Percentiles rank a stretch among this genome's conserved stretches.
phyloP scores from a whole-genome alignment of 2,329 filamentous ascomycete genomes.

The Rhytidhysteron rufulum region DNA sequence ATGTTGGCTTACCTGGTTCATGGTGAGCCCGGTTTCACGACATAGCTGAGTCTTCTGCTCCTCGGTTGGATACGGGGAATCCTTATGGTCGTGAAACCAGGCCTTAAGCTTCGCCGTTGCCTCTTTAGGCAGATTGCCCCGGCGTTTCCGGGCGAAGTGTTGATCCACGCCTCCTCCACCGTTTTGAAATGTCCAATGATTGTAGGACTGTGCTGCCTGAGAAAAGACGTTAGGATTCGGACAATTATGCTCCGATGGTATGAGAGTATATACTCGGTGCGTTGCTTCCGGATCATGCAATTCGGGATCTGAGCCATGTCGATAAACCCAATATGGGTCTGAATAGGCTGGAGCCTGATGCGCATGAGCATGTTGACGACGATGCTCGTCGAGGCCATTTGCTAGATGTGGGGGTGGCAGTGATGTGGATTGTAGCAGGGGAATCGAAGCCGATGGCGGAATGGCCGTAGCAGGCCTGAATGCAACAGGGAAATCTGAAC shows the following conservation, averaged over 20 bases:
- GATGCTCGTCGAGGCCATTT: not conserved
- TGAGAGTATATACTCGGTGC: no score
- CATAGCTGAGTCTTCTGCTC: constrained; percentile 82
- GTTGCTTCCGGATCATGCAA: no score
- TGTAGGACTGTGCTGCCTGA: constrained; percentile 7
- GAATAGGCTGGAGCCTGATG: no score
- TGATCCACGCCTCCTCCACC: constrained; percentile 23
- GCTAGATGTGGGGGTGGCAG: not conserved
- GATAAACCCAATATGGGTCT: no score
- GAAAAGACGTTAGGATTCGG: constrained; percentile 11
- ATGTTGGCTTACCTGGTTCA: constrained; percentile 57
- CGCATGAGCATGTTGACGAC: not conserved
- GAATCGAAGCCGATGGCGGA: no score
- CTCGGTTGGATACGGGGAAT: constrained; percentile 78
- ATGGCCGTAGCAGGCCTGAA: no score
- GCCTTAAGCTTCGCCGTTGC: constrained; percentile 75
- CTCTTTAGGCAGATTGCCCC: constrained; percentile 87
- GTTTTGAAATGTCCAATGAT: constrained; percentile 27
- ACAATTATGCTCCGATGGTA: constrained; percentile 14
- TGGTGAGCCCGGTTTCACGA: constrained; percentile 69
- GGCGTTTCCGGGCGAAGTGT: constrained; percentile 51
- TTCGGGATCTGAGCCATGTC: no score
- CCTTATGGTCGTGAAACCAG: constrained; percentile 75
- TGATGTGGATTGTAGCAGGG: not conserved
- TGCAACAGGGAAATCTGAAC: no score